phyloP scores from a whole-genome alignment of 139 green algal genomes.

The Mychonastes homosphaera region DNA sequence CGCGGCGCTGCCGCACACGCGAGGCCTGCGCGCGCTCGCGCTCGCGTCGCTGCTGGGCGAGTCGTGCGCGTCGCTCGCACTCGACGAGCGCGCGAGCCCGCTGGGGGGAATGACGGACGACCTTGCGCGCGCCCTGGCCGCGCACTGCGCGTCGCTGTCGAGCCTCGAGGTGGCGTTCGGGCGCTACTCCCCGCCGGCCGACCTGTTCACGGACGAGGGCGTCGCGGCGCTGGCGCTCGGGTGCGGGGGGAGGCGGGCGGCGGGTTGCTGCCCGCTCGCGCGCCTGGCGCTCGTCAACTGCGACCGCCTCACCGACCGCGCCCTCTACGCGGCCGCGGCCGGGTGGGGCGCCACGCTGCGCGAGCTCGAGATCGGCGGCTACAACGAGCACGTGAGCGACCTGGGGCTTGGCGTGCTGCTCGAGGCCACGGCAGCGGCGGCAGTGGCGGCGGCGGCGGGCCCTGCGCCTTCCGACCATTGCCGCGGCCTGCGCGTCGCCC shows the following conservation, averaged over 20 bases:
- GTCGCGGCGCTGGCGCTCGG: conserved; percentile 22
- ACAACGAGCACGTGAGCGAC: conserved; percentile 19
- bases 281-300: conserved; percentile 29
- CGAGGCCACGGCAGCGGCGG: no score
- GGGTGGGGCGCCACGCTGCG: conserved; percentile 16
- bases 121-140: conserved; percentile 14
- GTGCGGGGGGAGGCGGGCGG: conserved; percentile 4
- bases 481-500: background rate
- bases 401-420: conserved; percentile 15
- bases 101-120: conserved; percentile 5
- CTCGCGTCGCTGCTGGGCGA: conserved; percentile 10
- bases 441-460: no score
- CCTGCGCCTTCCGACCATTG: no score
- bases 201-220: conserved; percentile 32
- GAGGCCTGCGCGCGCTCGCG: conserved; percentile 8
- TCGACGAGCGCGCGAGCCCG: conserved; percentile 29
- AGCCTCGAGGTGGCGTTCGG: conserved; percentile 28
- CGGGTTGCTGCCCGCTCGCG: conserved; percentile 8
- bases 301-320: conserved; percentile 26
- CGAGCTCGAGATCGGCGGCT: conserved; percentile 9
- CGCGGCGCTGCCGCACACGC: conserved; percentile 18
- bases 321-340: conserved; percentile 23
- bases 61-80: no score
- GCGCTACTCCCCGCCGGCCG: conserved; percentile 25
- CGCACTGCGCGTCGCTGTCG: conserved; percentile 21